phyloP scores from a whole-genome alignment of 2,329 filamentous ascomycete species.

The Aspergillus eucalypticola region DNA sequence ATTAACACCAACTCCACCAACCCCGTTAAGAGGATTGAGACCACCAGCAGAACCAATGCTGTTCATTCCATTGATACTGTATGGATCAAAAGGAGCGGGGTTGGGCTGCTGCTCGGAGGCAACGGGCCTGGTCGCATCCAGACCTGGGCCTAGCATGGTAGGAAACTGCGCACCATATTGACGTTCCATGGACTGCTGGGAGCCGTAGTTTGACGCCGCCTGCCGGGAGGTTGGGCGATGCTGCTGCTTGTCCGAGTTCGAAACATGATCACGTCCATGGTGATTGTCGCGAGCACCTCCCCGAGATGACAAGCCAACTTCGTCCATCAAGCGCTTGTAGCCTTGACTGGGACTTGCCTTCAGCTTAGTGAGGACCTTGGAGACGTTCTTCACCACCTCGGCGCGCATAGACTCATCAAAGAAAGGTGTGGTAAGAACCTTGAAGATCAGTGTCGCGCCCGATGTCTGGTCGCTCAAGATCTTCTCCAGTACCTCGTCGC shows the following conservation, averaged over 20 bases:
- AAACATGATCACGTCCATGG: slow-evolving; percentile 39
- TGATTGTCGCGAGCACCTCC: slow-evolving; percentile 42
- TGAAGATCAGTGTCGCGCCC: slow-evolving; percentile 95
- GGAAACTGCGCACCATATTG: slow-evolving; percentile 46
- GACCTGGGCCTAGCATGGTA: slow-evolving; percentile 37
- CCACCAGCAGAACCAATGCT: slow-evolving; percentile 24
- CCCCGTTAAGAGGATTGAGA: slow-evolving; percentile 31
- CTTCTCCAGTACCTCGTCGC: slow-evolving; percentile 82
- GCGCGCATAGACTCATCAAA: slow-evolving; percentile 87
- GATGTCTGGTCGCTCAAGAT: slow-evolving; percentile 90
- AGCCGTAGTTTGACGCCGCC: slow-evolving; percentile 36
- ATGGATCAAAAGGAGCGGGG: slow-evolving; percentile 41
- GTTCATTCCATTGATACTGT: slow-evolving; percentile 38
- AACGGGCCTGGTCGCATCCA: slow-evolving; percentile 40
- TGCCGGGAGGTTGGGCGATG: slow-evolving; percentile 47
- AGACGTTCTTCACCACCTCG: slow-evolving; percentile 89
- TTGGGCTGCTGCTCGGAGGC: slow-evolving; percentile 36
- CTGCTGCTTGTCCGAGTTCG: slow-evolving; percentile 44
- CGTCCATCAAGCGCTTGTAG: slow-evolving; percentile 98
- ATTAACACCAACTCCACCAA: slow-evolving; percentile 31
- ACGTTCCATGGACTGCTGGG: slow-evolving; percentile 42
- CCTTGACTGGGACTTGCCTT: slow-evolving; percentile 93
- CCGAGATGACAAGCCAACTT: slow-evolving; percentile 77
- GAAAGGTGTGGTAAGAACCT: slow-evolving; percentile 95
- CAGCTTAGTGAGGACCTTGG: slow-evolving; percentile 81